Percentiles rank a stretch among this genome's conserved stretches.
Conservation (phyloP, 768 basidiomycete species). For the Kwoniella mangroviensis region DNA sequence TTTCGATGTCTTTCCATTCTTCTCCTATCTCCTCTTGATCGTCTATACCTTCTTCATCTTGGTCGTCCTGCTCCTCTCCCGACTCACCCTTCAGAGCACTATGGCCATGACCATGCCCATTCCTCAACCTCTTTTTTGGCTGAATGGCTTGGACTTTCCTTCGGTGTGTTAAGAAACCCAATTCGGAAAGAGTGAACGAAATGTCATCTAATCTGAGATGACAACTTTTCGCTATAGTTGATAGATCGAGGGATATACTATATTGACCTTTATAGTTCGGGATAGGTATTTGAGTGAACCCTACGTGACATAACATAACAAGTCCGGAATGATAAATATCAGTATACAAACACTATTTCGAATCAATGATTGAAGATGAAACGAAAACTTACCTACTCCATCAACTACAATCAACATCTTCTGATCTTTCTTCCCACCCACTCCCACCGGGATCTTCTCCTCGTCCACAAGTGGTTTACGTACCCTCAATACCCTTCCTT, state of each 20-base stretch:
- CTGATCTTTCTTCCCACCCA: neutral
- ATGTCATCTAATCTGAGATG: slow-evolving; percentile 83
- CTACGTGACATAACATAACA: neutral
- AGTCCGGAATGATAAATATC: no score
- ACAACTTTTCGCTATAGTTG: slow-evolving; percentile 76
- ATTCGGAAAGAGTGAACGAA: slow-evolving; percentile 85
- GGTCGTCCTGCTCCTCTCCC: neutral
- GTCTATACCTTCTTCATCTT: slow-evolving; percentile 48
- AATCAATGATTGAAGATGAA: neutral
- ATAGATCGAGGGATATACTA: slow-evolving; percentile 62
- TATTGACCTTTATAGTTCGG: slow-evolving; percentile 38
- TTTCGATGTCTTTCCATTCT: slow-evolving; percentile 56
- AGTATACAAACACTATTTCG: neutral
- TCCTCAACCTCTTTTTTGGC: neutral
- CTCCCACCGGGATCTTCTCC: neutral
- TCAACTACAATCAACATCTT: slow-evolving; percentile 12
- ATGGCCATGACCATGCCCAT: neutral
- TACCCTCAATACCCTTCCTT: slow-evolving; percentile 15
- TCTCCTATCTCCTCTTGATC: slow-evolving; percentile 13
- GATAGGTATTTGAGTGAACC: slow-evolving; percentile 14
- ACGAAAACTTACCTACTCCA: slow-evolving; percentile 26
- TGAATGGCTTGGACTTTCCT: slow-evolving; percentile 9
- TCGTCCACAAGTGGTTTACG: slow-evolving; percentile 13
- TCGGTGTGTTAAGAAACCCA: slow-evolving; percentile 68
- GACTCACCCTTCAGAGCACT: slow-evolving; percentile 47